These are phyloP conservation scores for Fusarium sp. DNA, from an alignment of 2,329 filamentous ascomycete species.

Conservation along the genomic window DNA sequence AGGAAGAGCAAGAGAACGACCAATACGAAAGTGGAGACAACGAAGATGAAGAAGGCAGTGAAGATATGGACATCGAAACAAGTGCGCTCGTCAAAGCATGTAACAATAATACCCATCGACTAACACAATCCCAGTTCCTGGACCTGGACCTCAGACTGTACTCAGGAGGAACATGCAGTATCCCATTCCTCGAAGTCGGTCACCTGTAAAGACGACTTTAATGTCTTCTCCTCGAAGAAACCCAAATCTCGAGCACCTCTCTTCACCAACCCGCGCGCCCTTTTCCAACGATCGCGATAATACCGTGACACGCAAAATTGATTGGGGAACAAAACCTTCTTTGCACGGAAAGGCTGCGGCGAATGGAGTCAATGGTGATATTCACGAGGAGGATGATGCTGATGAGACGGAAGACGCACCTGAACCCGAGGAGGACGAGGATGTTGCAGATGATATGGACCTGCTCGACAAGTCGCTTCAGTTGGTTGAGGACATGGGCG, in stretches of 20 bases:
- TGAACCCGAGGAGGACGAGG: conserved; percentile 21
- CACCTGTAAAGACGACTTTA: conserved; percentile 74
- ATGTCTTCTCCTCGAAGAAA: conserved; percentile 73
- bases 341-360: conserved; percentile 34
- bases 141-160: conserved; percentile 66
- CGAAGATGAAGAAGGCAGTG: conserved; percentile 49
- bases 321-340: conserved; percentile 58
- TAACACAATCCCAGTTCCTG: conserved; percentile 59
- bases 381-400: conserved; percentile 49
- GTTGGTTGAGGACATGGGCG: conserved; percentile 55
- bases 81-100: conserved; percentile 53
- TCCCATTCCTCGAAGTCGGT: conserved; percentile 64
- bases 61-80: conserved; percentile 67
- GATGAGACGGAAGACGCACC: conserved; percentile 47
- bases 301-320: conserved; percentile 66
- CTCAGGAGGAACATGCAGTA: conserved; percentile 65
- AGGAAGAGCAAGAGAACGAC: conserved; percentile 11
- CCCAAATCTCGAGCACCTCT: conserved; percentile 67
- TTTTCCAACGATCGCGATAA: conserved; percentile 51
- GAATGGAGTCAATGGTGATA: conserved; percentile 50
- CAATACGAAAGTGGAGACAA: conserved; percentile 46
- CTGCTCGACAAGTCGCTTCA: conserved; percentile 60
- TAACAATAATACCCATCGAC: not conserved
- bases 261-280: conserved; percentile 62
- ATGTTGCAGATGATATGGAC: conserved; percentile 40